phyloP scores from a whole-genome alignment of 1,284 basidiomycete species.

The Cryptococcus sp. region DNA sequence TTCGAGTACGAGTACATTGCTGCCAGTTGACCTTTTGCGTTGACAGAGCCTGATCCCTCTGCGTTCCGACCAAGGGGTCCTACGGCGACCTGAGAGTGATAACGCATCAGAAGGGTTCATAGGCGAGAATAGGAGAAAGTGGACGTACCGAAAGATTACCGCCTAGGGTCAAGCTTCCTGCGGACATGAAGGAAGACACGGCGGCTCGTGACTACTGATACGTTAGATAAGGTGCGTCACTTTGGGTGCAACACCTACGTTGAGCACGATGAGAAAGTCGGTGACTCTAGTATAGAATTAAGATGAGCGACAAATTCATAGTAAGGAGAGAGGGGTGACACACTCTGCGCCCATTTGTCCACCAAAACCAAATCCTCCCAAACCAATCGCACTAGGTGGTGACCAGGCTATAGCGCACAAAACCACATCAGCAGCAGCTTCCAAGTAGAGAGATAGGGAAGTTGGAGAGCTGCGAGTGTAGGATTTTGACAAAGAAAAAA shows the following conservation, averaged over 20 bases:
- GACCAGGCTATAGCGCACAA: conserved; percentile 71
- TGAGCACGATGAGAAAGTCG: conserved; percentile 91
- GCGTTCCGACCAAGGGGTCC: conserved; percentile 94
- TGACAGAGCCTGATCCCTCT: conserved; percentile 85
- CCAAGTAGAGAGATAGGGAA: not conserved
- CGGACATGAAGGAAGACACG: conserved; percentile 88
- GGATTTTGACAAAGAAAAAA: no score
- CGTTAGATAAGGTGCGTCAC: conserved; percentile 5
- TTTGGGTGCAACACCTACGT: conserved; percentile 58
- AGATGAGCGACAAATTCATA: not conserved
- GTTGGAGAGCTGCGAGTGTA: not conserved
- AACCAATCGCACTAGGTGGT: conserved; percentile 89
- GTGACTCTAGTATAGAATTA: conserved; percentile 77
- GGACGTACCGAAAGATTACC: conserved; percentile 73
- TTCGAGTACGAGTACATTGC: conserved; percentile 98
- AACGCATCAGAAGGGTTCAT: not conserved
- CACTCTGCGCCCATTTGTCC: conserved; percentile 63
- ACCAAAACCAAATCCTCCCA: conserved; percentile 90
- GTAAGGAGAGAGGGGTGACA: conserved; percentile 17
- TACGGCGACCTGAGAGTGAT: conserved; percentile 66
- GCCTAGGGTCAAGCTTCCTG: conserved; percentile 86
- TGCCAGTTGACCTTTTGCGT: conserved; percentile 81
- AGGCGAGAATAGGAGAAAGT: not conserved
- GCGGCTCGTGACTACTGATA: conserved; percentile 52
- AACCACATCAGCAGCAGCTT: not conserved